Evolutionary conservation across 2,329 filamentous ascomycete species (phyloP).

Genomic region (Pseudogymnoascus sp.): DNA sequence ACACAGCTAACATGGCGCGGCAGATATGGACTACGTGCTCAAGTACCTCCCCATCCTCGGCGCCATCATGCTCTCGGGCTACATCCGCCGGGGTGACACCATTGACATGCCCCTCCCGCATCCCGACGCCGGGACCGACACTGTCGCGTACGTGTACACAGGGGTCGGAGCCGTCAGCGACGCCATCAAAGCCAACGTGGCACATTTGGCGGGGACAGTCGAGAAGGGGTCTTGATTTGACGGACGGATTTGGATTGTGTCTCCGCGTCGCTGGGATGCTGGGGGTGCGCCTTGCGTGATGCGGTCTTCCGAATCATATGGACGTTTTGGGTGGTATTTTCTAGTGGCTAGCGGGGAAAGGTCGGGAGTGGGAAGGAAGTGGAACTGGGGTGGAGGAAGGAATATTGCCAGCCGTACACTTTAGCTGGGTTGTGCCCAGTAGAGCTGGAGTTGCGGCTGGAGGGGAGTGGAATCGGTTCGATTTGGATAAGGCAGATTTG

Average conservation of each 20-base stretch:
- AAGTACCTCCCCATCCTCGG: constrained; percentile 48
- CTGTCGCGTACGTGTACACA: constrained; percentile 50
- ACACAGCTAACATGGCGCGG: background rate
- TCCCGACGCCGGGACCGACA: constrained; percentile 50
- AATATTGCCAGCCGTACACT: background rate
- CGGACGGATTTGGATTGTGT: background rate
- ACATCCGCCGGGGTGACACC: constrained; percentile 45
- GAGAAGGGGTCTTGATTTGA: constrained; percentile 1
- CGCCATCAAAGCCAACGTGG: constrained; percentile 45
- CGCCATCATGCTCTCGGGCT: constrained; percentile 47
- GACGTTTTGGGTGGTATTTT: background rate
- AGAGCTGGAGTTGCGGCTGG: background rate
- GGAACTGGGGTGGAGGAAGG: background rate
- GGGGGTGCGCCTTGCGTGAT: background rate
- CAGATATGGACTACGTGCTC: constrained; percentile 44
- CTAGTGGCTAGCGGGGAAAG: background rate
- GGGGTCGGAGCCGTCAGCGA: constrained; percentile 41
- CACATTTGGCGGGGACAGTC: constrained; percentile 47
- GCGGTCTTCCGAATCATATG: constrained; percentile 4
- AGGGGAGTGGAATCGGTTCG: background rate
- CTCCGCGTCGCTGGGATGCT: background rate
- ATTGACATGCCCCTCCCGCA: constrained; percentile 53
- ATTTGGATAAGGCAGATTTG: constrained; percentile 1
- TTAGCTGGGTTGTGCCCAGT: background rate
- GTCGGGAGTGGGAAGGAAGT: background rate